Conservation (phyloP, 768 basidiomycete species). For the Lenzites betulinus region DNA sequence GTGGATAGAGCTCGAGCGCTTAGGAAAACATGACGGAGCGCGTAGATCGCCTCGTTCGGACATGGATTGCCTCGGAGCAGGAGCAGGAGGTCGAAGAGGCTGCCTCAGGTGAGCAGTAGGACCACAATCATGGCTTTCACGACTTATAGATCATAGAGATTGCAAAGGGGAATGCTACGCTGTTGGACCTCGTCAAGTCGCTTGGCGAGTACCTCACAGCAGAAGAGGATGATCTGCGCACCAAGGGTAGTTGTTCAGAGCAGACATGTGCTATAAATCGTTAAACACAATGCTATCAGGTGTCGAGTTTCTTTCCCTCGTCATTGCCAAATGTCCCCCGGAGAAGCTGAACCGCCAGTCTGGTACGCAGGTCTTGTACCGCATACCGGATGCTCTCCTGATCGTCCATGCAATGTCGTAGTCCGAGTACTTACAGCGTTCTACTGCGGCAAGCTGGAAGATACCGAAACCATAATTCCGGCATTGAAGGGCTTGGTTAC, state of each 20-base stretch:
- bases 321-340: slow-evolving; percentile 61
- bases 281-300: slow-evolving; percentile 51
- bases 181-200: slow-evolving; percentile 82
- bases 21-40: slow-evolving; percentile 37
- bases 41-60: slow-evolving; percentile 58
- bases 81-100: slow-evolving; percentile 61
- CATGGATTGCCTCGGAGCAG: slow-evolving; percentile 69
- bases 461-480: slow-evolving; percentile 81
- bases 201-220: slow-evolving; percentile 88
- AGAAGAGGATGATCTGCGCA: slow-evolving; percentile 75
- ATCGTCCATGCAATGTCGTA: slow-evolving; percentile 34
- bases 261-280: neutral
- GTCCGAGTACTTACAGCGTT: slow-evolving; percentile 83
- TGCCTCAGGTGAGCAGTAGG: slow-evolving; percentile 52
- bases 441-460: slow-evolving; percentile 84
- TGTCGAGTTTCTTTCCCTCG: slow-evolving; percentile 76
- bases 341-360: slow-evolving; percentile 77
- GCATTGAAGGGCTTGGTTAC: slow-evolving; percentile 75
- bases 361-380: slow-evolving; percentile 50
- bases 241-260: slow-evolving; percentile 59
- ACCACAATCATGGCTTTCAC: slow-evolving; percentile 31
- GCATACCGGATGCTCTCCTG: neutral
- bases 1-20: neutral
- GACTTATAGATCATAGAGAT: slow-evolving; percentile 41
- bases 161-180: slow-evolving; percentile 53